These are phyloP conservation scores for Coprinellus aureogranulatus DNA, from an alignment of 768 basidiomycete genomes.

Conservation along the genomic window DNA sequence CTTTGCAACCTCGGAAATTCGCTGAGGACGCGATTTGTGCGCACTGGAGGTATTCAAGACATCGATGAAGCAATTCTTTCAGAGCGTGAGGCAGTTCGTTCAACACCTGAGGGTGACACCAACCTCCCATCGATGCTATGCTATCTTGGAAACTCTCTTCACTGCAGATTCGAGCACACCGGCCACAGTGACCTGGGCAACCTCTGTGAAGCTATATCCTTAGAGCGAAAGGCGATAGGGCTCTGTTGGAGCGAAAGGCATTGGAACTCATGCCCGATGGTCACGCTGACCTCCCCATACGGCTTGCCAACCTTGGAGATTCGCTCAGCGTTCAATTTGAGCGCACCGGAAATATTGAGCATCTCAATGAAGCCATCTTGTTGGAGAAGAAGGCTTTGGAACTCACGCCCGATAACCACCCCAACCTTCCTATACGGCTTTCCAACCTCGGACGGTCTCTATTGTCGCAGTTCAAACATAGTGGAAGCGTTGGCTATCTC, in stretches of 20 bases:
- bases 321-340: not conserved
- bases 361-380: too few species aligned
- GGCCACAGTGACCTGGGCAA: constrained; percentile 10
- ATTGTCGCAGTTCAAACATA: too few species aligned
- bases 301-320: not conserved
- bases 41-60: constrained; percentile 17
- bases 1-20: too few species aligned
- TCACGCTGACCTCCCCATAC: not conserved
- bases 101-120: not conserved
- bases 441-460: too few species aligned
- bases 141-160: constrained; percentile 16
- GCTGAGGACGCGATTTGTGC: constrained; percentile 16
- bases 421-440: too few species aligned
- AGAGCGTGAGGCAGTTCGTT: constrained; percentile 3
- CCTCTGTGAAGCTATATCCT: constrained; percentile 14
- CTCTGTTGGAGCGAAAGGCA: constrained; percentile 6
- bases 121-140: not conserved
- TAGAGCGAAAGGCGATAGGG: constrained; percentile 3
- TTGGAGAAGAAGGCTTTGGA: too few species aligned
- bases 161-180: not conserved
- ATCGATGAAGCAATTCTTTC: constrained; percentile 9
- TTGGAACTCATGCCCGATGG: not conserved
- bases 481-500: not conserved
- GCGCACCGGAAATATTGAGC: not conserved
- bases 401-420: too few species aligned